phyloP scores from a whole-genome alignment of 129 eudicot genomes.

The Dittrichia graveolens region DNA sequence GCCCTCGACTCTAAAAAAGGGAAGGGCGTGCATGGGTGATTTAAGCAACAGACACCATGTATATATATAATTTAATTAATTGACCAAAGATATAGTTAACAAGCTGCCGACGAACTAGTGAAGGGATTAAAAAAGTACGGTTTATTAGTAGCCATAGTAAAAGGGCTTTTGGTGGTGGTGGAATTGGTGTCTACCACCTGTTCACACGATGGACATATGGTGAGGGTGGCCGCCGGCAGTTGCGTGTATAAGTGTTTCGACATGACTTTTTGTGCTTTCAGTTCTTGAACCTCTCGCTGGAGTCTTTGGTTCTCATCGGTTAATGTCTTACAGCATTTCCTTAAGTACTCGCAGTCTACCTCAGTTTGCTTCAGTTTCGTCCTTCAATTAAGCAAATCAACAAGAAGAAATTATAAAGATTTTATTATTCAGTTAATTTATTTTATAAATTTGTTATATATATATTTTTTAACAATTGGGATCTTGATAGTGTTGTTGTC shows the following conservation, averaged over 20 bases:
- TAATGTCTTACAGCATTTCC: conserved; percentile 72
- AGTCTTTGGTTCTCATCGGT: conserved; percentile 80
- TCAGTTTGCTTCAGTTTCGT: conserved; percentile 92
- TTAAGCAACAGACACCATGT: conserved; percentile 15
- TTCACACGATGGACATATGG: conserved; percentile 90
- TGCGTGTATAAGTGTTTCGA: conserved; percentile 72
- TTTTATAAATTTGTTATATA: not conserved
- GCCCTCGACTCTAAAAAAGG: conserved; percentile 29
- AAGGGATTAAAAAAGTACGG: conserved; percentile 28
- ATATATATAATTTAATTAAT: not conserved
- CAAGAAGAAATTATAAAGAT: not conserved
- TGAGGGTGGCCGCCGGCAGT: conserved; percentile 74
- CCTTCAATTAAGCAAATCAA: conserved; percentile 32
- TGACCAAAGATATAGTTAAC: too few relatives aligned
- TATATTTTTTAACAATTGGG: too few relatives aligned
- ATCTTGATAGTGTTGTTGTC: too few relatives aligned
- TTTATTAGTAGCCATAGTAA: conserved; percentile 23
- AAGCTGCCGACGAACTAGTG: conserved; percentile 38
- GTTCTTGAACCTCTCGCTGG: conserved; percentile 63
- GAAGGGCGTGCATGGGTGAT: conserved; percentile 32
- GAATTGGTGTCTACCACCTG: conserved; percentile 39
- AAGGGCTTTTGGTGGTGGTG: conserved; percentile 31
- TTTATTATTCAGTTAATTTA: not conserved
- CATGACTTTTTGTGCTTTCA: conserved; percentile 50
- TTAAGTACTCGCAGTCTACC: conserved; percentile 82